Percentiles rank a stretch among this genome's conserved stretches.
phyloP scores from a whole-genome alignment of 2,329 filamentous ascomycete species.

The Tolypocladium ovalisporum region DNA sequence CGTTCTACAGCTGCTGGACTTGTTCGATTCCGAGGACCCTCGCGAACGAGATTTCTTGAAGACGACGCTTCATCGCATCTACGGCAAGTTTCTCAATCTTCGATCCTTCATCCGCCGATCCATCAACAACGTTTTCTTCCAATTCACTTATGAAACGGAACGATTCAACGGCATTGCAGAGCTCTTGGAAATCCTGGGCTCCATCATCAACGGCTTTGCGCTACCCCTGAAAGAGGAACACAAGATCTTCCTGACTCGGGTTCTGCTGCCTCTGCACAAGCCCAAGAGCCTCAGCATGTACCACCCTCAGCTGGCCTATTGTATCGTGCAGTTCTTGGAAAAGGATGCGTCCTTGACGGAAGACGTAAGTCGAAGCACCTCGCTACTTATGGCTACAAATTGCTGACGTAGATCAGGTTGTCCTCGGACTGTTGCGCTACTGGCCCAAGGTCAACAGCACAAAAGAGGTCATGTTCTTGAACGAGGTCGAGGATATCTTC shows the following conservation, averaged over 20 bases:
- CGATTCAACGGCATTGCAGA: conserved; percentile 98
- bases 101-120: conserved; percentile 94
- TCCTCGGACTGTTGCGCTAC: conserved; percentile 86
- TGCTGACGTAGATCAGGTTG: conserved; percentile 47
- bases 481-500: conserved; percentile 98
- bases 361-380: conserved; percentile 51
- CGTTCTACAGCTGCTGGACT: conserved; percentile 88
- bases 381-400: not conserved
- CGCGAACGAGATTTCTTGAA: conserved; percentile 95
- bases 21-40: conserved; percentile 97
- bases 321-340: conserved; percentile 96
- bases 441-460: conserved; percentile 99
- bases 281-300: conserved; percentile 99
- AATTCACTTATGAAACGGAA: conserved; percentile 98
- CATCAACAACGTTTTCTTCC: conserved; percentile 99
- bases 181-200: conserved; percentile 89
- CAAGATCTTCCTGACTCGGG: conserved; percentile 91
- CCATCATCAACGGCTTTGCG: conserved; percentile 98
- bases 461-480: conserved; percentile 99
- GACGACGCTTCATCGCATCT: conserved; percentile 94
- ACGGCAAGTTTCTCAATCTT: conserved; percentile 96
- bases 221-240: conserved; percentile 96
- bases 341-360: conserved; percentile 96
- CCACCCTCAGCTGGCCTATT: conserved; percentile 94
- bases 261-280: conserved; percentile 90